Base-by-base conservation (phyloP, 371 early-diverging fungal genomes). In the Neoconidiobolus thromboides region DNA sequence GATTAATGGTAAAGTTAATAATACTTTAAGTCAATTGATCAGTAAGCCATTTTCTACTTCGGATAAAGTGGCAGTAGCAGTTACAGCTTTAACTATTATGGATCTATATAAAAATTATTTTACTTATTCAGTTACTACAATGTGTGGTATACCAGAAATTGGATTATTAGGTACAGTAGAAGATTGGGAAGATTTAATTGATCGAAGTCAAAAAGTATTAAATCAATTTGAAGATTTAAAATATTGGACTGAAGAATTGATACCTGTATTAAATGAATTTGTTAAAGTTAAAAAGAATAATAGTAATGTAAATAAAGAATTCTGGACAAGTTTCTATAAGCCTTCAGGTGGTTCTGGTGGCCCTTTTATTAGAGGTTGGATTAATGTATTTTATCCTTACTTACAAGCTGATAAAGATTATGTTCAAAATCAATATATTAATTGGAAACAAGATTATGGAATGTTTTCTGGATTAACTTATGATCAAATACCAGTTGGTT, bases 81-180 rank as follows among this genome's bases (percentile, higher is more conserved):
- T 56, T n/a, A 40, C 15, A 1, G 42, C 56, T 15, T 36, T 56
- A 43, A 56, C 56, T 5, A 56, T 56, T 2, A 56, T 40, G 56
- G 40, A 56, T 56, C 43, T 43, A 7, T 56, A 42, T 43, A 56
- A 56, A 56, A 3, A 12, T 15, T 56, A 43, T 26, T 56, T 56
- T 42, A 43, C 40, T 43, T 56, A 56, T 40, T 40, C 43, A 3
- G 56, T 56, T 2, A 56, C n/a, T 12, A 56, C 56, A 12, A 56
- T 56, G 56, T 56, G 56, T 44, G 56, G 56, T 2, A 56, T 56
- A 12, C 56, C 56, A 6, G 56, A 56, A 42, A 44, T 56, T 56
- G 39, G 12, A 7, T 43, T 56, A 42, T n/a, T 37, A 26, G 56
- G 56, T 42, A 39, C 14, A n/a, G 6, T 15, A 12, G 39, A 56